Evolutionary conservation across 2,329 filamentous ascomycete species (phyloP).

Genomic region (Apiospora aurea): DNA sequence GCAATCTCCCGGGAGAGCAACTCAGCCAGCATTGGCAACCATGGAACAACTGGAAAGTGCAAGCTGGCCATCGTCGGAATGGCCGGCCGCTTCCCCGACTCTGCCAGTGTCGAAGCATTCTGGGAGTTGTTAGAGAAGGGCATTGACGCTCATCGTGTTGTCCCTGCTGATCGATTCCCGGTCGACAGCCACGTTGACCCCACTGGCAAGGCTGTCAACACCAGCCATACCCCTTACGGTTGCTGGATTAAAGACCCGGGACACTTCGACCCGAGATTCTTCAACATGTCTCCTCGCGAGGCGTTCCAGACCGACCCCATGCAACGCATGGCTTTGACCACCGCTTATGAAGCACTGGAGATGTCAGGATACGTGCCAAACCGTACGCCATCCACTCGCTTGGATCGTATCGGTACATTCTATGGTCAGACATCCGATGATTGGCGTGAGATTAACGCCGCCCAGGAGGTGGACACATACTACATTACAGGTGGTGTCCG

Average conservation of each 20-base stretch:
- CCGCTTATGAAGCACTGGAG: slow-evolving; percentile 82
- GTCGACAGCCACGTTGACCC: slow-evolving; percentile 74
- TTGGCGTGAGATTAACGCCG: slow-evolving; percentile 77
- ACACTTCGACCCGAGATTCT: slow-evolving; percentile 82
- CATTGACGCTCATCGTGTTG: slow-evolving; percentile 73
- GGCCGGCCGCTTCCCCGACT: slow-evolving; percentile 78
- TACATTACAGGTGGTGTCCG: slow-evolving; percentile 58
- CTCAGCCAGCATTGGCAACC: slow-evolving; percentile 51
- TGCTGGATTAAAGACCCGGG: slow-evolving; percentile 79
- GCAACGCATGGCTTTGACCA: slow-evolving; percentile 77
- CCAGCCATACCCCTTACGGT: slow-evolving; percentile 77
- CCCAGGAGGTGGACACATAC: slow-evolving; percentile 69
- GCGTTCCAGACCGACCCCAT: slow-evolving; percentile 83
- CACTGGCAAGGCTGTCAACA: slow-evolving; percentile 76
- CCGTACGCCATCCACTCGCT: slow-evolving; percentile 73
- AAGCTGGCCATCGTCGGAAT: slow-evolving; percentile 89
- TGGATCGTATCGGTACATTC: slow-evolving; percentile 71
- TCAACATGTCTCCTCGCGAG: slow-evolving; percentile 86
- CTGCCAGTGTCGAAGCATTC: slow-evolving; percentile 72
- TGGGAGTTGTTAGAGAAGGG: slow-evolving; percentile 80
- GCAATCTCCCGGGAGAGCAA: slow-evolving; percentile 45
- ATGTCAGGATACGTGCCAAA: slow-evolving; percentile 81
- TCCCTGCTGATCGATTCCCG: slow-evolving; percentile 77
- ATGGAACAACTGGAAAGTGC: slow-evolving; percentile 57
- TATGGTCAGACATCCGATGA: slow-evolving; percentile 82